Percentiles rank a stretch among this genome's conserved stretches.
Conservation (phyloP, 495 filamentous ascomycete genomes). For the Penicillium verhagenii region DNA sequence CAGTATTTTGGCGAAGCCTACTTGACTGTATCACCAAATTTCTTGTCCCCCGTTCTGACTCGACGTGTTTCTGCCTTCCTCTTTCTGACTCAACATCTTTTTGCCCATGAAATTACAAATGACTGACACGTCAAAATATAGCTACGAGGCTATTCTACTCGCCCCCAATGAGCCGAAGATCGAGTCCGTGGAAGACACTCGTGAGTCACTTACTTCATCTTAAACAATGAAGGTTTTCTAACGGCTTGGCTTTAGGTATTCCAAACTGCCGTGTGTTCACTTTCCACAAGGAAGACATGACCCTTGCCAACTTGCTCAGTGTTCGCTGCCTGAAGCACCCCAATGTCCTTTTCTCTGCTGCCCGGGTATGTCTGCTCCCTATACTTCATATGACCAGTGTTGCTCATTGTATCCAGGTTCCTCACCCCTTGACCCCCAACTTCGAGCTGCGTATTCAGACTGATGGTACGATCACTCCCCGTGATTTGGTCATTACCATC, state of each 20-base stretch:
- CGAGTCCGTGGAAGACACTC: conserved; percentile 77
- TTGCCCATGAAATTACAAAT: neutral
- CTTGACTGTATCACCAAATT: neutral
- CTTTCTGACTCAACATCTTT: neutral
- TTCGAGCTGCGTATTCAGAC: conserved; percentile 90
- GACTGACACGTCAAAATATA: conserved; percentile 36
- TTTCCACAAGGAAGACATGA: conserved; percentile 97
- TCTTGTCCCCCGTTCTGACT: neutral
- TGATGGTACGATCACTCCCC: conserved; percentile 80
- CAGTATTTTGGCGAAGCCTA: conserved; percentile 7
- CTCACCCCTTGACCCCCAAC: conserved; percentile 81
- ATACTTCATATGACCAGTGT: conserved; percentile 6
- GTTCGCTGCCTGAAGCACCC: conserved; percentile 74
- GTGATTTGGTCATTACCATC: conserved; percentile 75
- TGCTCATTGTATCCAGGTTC: conserved; percentile 46
- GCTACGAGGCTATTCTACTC: conserved; percentile 90
- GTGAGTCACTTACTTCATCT: conserved; percentile 49
- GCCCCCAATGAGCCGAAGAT: conserved; percentile 89
- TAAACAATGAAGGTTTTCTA: neutral
- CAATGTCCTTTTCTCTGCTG: conserved; percentile 82
- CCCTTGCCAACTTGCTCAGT: conserved; percentile 84
- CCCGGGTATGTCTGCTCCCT: conserved; percentile 61
- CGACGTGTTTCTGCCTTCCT: neutral
- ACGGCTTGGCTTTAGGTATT: conserved; percentile 51
- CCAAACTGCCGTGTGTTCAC: conserved; percentile 87